Base-by-base conservation (phyloP, 2,329 filamentous ascomycete genomes). In the Cladosporium sp. region DNA sequence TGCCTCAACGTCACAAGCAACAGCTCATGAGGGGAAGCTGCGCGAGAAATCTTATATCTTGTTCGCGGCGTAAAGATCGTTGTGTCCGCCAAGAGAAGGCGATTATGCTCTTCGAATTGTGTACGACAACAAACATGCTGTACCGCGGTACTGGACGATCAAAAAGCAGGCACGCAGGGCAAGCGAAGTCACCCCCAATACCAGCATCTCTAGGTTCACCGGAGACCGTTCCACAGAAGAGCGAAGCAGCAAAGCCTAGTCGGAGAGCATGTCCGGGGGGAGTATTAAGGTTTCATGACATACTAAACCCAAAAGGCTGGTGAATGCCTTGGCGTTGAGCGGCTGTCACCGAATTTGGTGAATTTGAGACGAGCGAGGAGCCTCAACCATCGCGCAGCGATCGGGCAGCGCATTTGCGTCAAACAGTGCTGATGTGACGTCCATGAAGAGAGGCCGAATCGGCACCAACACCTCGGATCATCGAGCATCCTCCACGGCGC, bases 311-410 rank as follows among this genome's bases (percentile, higher is more conserved):
- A 37, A 29, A 27, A 9, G 22, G 22, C 32, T 36, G 32, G 32
- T 8, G 4, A 15, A 39, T 19, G 24, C 17, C 44, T 47, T 47
- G 44, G 44, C 43, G 20, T 27, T 27, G 30, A 17, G 32, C 44
- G 44, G 44, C 34, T 19, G 36, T 40, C 36, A 13, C 44, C 44
- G 44, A 20, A 27, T 22, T 47, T 4, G 43, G 43, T 47, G 43
- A 47, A 39, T 30, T 13, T 36, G 43, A 24, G 30, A 5, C 22
- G 22, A 27, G 22, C 22, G 22, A 36, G 7, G 32, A 30, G 22
- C 11, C 44, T 47, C 44, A 47, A 47, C 42, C 44, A 39, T 47
- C 44, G 37, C 20, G 32, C 30, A 34, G 19, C 34, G 17, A 47
- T 38, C n/a, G 19, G 32, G 34, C 37, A 13, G 20, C 15, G 36